Conservation (phyloP, 192 early-diverging fungal species). For the Umbelopsis isabellina region DNA sequence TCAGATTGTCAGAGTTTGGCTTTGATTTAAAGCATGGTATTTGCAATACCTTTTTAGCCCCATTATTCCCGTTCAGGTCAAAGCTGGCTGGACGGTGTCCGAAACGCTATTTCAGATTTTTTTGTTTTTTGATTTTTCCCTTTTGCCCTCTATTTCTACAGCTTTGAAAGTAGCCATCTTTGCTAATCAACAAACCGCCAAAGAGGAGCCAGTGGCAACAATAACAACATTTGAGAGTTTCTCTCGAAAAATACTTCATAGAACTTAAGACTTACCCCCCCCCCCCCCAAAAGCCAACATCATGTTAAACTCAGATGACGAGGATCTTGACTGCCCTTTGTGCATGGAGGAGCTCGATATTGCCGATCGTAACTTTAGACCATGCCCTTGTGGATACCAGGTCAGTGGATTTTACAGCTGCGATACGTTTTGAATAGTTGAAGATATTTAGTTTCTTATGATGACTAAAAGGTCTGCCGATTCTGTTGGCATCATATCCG, state of each 20-base stretch:
- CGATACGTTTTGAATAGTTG: neutral
- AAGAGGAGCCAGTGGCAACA: neutral
- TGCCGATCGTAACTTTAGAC: slow-evolving; percentile 94
- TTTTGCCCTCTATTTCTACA: too few species aligned
- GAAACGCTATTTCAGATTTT: too few species aligned
- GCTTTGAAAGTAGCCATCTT: neutral
- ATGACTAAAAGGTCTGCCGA: slow-evolving; percentile 79
- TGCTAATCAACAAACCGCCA: neutral
- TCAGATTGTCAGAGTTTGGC: too few species aligned
- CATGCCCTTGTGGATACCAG: slow-evolving; percentile 98
- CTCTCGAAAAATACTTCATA: neutral
- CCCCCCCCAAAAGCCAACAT: slow-evolving; percentile 1
- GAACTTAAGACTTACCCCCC: slow-evolving; percentile 4
- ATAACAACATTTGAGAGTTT: slow-evolving; percentile 5
- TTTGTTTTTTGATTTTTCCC: too few species aligned
- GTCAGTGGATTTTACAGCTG: slow-evolving; percentile 44
- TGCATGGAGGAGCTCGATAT: slow-evolving; percentile 99
- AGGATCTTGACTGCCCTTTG: slow-evolving; percentile 96
- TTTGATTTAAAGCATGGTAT: too few species aligned
- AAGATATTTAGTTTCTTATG: neutral
- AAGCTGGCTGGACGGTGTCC: too few species aligned
- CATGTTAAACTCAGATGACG: slow-evolving; percentile 67
- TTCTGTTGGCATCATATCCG: slow-evolving; percentile 98
- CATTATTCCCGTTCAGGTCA: too few species aligned
- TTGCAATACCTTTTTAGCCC: too few species aligned